Evolutionary conservation across 495 filamentous ascomycete genomes (phyloP).

Genomic region (Aspergillus bridgeri): DNA sequence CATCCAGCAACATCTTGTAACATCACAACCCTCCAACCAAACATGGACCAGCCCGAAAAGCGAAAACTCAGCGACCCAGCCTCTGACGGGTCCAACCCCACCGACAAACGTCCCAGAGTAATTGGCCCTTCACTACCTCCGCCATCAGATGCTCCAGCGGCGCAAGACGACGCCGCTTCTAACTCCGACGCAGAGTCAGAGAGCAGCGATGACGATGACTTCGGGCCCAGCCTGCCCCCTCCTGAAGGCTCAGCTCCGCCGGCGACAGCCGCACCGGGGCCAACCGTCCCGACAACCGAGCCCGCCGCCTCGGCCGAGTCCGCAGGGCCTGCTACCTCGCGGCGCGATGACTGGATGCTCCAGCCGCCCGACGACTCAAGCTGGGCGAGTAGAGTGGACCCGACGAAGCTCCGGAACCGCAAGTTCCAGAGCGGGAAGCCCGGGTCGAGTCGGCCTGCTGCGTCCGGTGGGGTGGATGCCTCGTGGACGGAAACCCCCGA

Average conservation of each 20-base stretch:
- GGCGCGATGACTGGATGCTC: constrained; percentile 93
- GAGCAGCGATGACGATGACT: constrained; percentile 59
- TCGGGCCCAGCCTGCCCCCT: constrained; percentile 78
- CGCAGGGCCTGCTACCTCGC: constrained; percentile 27
- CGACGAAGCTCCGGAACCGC: constrained; percentile 75
- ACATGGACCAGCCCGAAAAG: constrained; percentile 17
- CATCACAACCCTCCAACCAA: neutral
- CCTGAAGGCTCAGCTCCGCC: constrained; percentile 27
- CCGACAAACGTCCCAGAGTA: constrained; percentile 28
- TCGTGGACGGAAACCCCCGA: constrained; percentile 93
- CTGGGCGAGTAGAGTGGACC: constrained; percentile 68
- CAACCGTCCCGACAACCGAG: constrained; percentile 6
- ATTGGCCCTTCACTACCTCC: constrained; percentile 35
- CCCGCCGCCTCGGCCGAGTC: constrained; percentile 22
- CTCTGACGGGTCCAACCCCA: neutral
- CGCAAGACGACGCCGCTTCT: constrained; percentile 14
- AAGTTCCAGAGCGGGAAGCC: constrained; percentile 79
- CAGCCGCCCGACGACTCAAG: constrained; percentile 68
- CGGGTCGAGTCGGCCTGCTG: constrained; percentile 35
- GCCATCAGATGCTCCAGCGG: neutral
- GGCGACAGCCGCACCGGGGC: neutral
- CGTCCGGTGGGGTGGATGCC: constrained; percentile 39
- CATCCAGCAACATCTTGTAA: no score
- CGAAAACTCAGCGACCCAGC: constrained; percentile 5
- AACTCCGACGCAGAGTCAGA: constrained; percentile 30